These are phyloP conservation scores for Solanum virginianum DNA, from an alignment of 257 asterid species.

Conservation along the genomic window DNA sequence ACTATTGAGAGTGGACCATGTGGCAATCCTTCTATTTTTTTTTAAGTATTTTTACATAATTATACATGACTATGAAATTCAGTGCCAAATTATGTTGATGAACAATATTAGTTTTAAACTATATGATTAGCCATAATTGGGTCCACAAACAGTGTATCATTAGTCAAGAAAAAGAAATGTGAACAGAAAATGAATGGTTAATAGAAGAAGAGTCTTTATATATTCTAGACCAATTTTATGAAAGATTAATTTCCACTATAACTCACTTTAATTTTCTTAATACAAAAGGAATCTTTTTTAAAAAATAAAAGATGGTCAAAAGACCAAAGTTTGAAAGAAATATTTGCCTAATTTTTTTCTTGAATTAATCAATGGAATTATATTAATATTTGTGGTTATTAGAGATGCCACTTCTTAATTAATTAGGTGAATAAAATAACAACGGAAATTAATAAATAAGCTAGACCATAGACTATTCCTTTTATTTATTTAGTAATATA, in stretches of 20 bases:
- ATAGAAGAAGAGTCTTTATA: not conserved
- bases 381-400: not conserved
- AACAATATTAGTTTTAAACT: not conserved
- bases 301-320: slow-evolving; percentile 1
- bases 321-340: slow-evolving; percentile 6
- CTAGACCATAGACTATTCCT: not conserved
- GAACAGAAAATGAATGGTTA: slow-evolving; percentile 2
- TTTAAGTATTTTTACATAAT: not conserved
- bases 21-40: not conserved
- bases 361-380: slow-evolving; percentile 6
- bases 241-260: not conserved
- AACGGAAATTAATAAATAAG: not conserved
- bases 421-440: not conserved
- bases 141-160: slow-evolving; percentile 16
- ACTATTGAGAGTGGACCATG: slow-evolving; percentile 6
- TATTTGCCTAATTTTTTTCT: not conserved
- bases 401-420: slow-evolving; percentile 8
- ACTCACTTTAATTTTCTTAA: slow-evolving; percentile 22
- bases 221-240: not conserved
- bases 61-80: slow-evolving; percentile 11
- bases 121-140: slow-evolving; percentile 20
- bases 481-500: not conserved
- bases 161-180: slow-evolving; percentile 13
- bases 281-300: slow-evolving; percentile 2
- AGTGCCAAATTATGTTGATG: slow-evolving; percentile 35